These are phyloP conservation scores for Fusarium nisikadoi DNA, from an alignment of 2,329 filamentous ascomycete species.

Conservation along the genomic window DNA sequence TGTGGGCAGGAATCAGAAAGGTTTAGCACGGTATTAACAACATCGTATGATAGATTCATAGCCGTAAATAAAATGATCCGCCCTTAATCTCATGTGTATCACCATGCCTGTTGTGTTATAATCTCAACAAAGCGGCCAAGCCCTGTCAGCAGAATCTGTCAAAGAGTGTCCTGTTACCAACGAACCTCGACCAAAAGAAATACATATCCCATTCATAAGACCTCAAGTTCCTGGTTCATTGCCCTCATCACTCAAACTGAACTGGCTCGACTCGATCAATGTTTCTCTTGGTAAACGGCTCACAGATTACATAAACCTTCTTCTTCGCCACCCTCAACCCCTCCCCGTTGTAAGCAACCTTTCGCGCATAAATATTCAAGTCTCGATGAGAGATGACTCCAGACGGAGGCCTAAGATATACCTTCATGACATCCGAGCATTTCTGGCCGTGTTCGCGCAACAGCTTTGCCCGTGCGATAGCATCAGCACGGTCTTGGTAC, in stretches of 20 bases:
- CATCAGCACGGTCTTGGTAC: not conserved
- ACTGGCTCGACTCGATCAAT: not conserved
- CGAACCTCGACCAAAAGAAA: not conserved
- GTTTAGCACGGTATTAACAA: no score
- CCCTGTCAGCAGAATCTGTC: no score
- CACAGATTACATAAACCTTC: not conserved
- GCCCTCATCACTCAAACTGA: not conserved
- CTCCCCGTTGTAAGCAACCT: not conserved
- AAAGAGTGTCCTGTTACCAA: no score
- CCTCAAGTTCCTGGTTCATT: fast-evolving
- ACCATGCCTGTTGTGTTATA: no score
- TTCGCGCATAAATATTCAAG: not conserved
- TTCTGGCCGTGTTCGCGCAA: not conserved
- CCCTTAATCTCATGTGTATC: no score
- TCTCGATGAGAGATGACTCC: not conserved
- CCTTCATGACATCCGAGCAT: not conserved
- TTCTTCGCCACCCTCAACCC: not conserved
- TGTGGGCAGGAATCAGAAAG: no score
- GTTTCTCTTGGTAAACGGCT: not conserved
- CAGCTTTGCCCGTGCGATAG: not conserved
- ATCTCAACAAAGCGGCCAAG: no score
- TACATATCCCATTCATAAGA: fast-evolving
- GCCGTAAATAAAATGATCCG: no score
- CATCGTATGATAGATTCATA: no score
- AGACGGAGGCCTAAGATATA: not conserved